Percentiles rank a stretch among this genome's conserved stretches.
Conservation (phyloP, 2,329 filamentous ascomycete species). For the Podosphaera xanthii region DNA sequence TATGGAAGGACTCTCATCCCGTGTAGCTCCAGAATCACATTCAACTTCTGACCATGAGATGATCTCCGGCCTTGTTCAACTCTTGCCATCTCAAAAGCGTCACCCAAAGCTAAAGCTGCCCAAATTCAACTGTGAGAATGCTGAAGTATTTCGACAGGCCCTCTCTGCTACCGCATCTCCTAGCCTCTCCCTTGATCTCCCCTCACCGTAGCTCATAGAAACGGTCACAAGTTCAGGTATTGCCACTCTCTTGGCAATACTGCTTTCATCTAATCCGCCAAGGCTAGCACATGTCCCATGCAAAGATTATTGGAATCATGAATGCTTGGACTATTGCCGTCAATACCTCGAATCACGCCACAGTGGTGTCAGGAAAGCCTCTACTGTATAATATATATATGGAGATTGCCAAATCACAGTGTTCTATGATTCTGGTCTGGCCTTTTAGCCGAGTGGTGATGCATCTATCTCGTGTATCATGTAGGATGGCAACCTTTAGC, state of each 20-base stretch:
- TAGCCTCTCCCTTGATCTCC: background rate
- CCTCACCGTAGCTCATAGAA: background rate
- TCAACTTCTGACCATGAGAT: background rate
- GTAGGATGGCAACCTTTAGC: too few relatives aligned
- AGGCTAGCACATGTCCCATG: background rate
- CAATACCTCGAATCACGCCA: too few relatives aligned
- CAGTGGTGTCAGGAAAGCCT: too few relatives aligned
- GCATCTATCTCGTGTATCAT: too few relatives aligned
- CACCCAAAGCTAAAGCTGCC: background rate
- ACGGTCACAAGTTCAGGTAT: background rate
- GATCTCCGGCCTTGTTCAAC: background rate
- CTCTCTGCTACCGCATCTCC: background rate
- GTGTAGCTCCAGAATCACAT: background rate
- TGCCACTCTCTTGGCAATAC: background rate
- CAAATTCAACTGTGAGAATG: background rate
- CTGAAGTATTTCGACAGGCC: background rate
- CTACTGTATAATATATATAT: too few relatives aligned
- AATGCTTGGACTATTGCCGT: too few relatives aligned
- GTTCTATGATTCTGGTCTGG: too few relatives aligned
- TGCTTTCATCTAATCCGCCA: background rate
- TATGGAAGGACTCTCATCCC: too few relatives aligned
- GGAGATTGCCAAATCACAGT: too few relatives aligned
- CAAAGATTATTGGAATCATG: too few relatives aligned
- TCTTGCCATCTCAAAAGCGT: background rate
- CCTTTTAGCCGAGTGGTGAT: too few relatives aligned